Evolutionary conservation across 1,284 basidiomycete species (phyloP).

Genomic region (Thelephora terrestris): DNA sequence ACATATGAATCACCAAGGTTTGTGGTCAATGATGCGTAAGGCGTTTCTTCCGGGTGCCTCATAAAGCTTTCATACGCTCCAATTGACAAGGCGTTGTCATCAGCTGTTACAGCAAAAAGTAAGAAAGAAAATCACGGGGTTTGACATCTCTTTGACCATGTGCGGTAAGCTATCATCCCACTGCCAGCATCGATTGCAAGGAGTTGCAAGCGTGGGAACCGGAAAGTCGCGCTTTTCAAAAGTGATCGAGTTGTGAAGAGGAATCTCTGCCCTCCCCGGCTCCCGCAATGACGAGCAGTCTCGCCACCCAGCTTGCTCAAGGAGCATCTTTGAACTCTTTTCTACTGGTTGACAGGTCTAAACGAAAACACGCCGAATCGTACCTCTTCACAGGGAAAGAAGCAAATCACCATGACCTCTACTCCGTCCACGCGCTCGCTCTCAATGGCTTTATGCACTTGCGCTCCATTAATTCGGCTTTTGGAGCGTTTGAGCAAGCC

Average conservation of each 20-base stretch:
- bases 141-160: no score
- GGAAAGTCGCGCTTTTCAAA: not conserved
- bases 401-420: constrained; percentile 76
- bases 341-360: constrained; percentile 61
- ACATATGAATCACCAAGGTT: no score
- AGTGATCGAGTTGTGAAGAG: not conserved
- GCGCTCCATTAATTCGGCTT: constrained; percentile 46
- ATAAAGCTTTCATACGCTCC: no score
- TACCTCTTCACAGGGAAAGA: constrained; percentile 85
- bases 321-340: constrained; percentile 74
- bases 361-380: constrained; percentile 49
- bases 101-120: no score
- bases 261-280: not conserved
- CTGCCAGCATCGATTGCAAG: not conserved
- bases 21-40: no score
- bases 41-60: no score
- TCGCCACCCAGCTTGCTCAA: constrained; percentile 78
- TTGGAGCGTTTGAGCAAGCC: constrained; percentile 60
- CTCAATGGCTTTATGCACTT: constrained; percentile 79
- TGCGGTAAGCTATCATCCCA: no score
- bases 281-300: constrained; percentile 55
- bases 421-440: constrained; percentile 79
- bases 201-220: not conserved
- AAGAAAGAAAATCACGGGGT: no score
- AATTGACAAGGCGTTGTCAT: no score